Conservation (phyloP, 1,284 basidiomycete species). For the Xerocomus nothofagi region DNA sequence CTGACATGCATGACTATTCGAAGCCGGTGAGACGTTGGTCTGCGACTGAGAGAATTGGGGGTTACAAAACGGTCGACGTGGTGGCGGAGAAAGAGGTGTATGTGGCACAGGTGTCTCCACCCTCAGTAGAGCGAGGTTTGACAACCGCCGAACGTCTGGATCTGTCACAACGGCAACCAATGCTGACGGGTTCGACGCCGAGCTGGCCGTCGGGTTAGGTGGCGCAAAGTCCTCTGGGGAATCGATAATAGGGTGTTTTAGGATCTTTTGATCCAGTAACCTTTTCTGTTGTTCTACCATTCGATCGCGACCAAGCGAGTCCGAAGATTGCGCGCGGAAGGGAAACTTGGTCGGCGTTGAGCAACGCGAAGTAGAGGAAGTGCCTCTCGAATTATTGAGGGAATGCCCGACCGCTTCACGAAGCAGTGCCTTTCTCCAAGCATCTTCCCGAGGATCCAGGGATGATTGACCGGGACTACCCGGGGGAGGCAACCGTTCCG, state of each 20-base stretch:
- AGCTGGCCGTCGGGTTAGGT: slow-evolving; percentile 14
- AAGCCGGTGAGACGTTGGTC: slow-evolving; percentile 42
- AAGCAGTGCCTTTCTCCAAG: slow-evolving; percentile 70
- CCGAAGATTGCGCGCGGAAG: slow-evolving; percentile 37
- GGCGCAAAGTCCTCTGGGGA: slow-evolving; percentile 27
- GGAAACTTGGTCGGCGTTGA: slow-evolving; percentile 34
- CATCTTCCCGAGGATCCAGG: slow-evolving; percentile 54
- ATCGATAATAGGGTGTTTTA: slow-evolving; percentile 33
- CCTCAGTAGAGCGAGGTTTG: slow-evolving; percentile 39
- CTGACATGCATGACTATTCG: slow-evolving; percentile 7
- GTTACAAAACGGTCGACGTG: slow-evolving; percentile 50
- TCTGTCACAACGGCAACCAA: slow-evolving; percentile 16
- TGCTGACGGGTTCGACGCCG: slow-evolving; percentile 7
- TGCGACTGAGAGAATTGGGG: slow-evolving; percentile 56
- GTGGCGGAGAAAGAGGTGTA: slow-evolving; percentile 62
- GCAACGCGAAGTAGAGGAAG: slow-evolving; percentile 27
- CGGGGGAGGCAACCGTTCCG: slow-evolving; percentile 67
- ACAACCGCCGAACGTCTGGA: slow-evolving; percentile 32
- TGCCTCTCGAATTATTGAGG: slow-evolving; percentile 52
- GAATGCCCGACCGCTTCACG: slow-evolving; percentile 75
- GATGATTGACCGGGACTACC: slow-evolving; percentile 58
- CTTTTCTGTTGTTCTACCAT: slow-evolving; percentile 26
- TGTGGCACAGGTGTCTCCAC: slow-evolving; percentile 57
- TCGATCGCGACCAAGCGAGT: slow-evolving; percentile 37
- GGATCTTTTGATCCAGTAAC: slow-evolving; percentile 31